Evolutionary conservation across 805 yeast species (phyloP).

Genomic region (Metschnikowia santaceciliae): DNA sequence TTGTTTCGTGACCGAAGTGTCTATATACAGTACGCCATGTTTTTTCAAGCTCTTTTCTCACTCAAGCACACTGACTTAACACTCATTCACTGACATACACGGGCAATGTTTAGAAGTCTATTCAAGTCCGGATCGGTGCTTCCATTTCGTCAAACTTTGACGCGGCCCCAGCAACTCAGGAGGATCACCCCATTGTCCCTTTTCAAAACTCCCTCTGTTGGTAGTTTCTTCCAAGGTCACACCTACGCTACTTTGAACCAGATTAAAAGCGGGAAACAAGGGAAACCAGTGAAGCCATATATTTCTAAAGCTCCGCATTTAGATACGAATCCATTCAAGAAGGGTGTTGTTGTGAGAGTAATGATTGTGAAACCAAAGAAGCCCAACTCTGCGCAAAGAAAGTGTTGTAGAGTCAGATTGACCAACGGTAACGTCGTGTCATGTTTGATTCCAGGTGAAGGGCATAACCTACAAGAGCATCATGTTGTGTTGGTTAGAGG

Average conservation of each 20-base stretch:
- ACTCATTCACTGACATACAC: neutral
- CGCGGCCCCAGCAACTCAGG: constrained; percentile 5
- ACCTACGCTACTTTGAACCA: constrained; percentile 74
- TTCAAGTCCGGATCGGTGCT: constrained; percentile 10
- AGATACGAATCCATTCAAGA: constrained; percentile 75
- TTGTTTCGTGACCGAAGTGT: neutral
- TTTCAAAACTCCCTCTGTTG: constrained; percentile 13
- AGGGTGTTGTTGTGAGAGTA: constrained; percentile 91
- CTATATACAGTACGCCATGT: neutral
- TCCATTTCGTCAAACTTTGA: constrained; percentile 2
- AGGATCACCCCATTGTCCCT: constrained; percentile 13
- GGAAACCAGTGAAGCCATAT: constrained; percentile 46
- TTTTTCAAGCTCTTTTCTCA: constrained; percentile 8
- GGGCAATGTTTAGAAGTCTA: constrained; percentile 14
- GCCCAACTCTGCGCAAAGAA: constrained; percentile 97
- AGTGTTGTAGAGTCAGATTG: constrained; percentile 91
- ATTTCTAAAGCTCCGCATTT: constrained; percentile 74
- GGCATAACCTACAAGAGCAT: constrained; percentile 97
- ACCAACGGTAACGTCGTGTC: constrained; percentile 85
- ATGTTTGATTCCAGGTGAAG: constrained; percentile 97
- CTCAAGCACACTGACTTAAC: neutral
- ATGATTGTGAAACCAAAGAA: constrained; percentile 96
- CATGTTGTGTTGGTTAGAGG: constrained; percentile 95
- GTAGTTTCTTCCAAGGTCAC: constrained; percentile 28
- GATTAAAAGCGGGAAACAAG: constrained; percentile 61